phyloP scores from a whole-genome alignment of 75 land plant species.

The Picea glauca region DNA sequence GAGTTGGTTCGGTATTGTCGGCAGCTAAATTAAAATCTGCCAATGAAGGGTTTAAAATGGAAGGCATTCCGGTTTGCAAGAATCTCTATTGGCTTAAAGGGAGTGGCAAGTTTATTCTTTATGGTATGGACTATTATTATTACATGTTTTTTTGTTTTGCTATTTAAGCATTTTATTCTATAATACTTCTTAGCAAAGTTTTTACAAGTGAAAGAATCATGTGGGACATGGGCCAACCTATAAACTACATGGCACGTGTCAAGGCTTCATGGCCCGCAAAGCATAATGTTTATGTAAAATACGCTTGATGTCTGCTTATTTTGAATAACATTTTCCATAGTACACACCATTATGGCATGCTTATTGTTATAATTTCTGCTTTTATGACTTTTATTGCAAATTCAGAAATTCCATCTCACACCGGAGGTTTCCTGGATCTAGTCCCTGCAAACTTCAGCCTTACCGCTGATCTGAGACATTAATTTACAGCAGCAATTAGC shows the following conservation, averaged over 20 bases:
- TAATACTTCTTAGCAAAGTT: background rate
- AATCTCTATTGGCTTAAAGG: constrained; percentile 89
- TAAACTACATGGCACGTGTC: background rate
- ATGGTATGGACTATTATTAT: constrained; percentile 36
- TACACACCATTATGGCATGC: no score
- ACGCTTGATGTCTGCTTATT: background rate
- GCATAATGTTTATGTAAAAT: background rate
- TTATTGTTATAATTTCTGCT: no score
- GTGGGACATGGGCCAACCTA: background rate
- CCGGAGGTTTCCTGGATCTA: no score
- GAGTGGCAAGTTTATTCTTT: constrained; percentile 77
- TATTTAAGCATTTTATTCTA: background rate
- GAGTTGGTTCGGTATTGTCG: constrained; percentile 48
- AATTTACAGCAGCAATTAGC: no score
- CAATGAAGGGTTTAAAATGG: constrained; percentile 65
- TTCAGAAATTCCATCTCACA: no score
- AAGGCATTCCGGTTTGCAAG: constrained; percentile 62
- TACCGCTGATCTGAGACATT: no score
- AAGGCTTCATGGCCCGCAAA: background rate
- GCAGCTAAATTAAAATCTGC: constrained; percentile 37
- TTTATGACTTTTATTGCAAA: no score
- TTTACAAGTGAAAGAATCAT: background rate
- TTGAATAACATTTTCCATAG: background rate
- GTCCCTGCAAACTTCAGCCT: no score
- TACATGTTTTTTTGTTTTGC: background rate